Percentiles rank a stretch among this genome's conserved stretches.
These are phyloP conservation scores for Camellia oleifera DNA, from an alignment of 179 eudicot species.

Conservation along the genomic window DNA sequence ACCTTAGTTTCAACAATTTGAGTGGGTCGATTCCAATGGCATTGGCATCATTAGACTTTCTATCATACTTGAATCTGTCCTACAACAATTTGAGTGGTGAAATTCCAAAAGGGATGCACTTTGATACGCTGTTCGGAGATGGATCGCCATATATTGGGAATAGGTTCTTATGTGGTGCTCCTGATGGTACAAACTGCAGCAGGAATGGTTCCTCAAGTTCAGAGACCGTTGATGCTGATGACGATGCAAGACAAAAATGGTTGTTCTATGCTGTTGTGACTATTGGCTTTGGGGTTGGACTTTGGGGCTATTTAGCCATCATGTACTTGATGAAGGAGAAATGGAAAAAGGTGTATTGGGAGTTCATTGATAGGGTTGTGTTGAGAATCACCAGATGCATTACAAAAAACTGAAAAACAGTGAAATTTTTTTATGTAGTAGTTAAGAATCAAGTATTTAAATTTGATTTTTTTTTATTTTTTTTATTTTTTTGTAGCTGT, in stretches of 20 bases:
- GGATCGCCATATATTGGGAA: not conserved
- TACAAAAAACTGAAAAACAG: not conserved
- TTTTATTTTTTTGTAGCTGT: no score
- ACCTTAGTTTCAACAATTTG: not conserved
- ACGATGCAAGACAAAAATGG: not conserved
- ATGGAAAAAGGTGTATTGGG: not conserved
- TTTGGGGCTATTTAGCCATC: not conserved
- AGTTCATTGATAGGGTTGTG: not conserved
- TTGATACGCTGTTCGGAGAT: not conserved
- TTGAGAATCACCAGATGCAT: not conserved
- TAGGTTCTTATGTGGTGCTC: not conserved
- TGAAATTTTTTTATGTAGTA: no score
- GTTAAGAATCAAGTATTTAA: no score
- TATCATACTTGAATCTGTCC: slow-evolving; percentile 4
- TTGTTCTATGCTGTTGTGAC: not conserved
- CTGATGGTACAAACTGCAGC: not conserved
- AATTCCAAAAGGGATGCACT: slow-evolving; percentile 7
- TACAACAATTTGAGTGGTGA: no score
- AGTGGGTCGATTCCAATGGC: not conserved
- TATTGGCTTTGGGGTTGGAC: not conserved
- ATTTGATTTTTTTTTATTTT: no score
- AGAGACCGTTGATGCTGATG: not conserved
- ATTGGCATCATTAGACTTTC: slow-evolving; percentile 3
- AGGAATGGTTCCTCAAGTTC: not conserved
- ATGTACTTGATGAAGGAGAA: not conserved